Conservation (phyloP, 2,329 filamentous ascomycete species). For the Penicillium psychrosexuale region DNA sequence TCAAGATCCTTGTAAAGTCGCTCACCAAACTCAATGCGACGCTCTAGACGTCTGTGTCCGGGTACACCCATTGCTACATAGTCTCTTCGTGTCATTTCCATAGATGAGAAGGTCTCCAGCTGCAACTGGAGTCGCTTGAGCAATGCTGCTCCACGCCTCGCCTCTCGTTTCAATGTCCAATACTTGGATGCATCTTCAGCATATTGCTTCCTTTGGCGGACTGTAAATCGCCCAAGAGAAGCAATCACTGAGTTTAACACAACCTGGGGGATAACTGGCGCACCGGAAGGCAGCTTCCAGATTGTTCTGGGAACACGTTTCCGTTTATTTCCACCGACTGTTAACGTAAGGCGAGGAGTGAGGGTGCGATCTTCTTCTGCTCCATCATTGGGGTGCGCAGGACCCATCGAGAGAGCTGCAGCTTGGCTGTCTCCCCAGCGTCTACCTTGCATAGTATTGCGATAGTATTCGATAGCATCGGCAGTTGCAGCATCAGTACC, state of each 20-base stretch:
- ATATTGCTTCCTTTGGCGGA: slow-evolving; percentile 85
- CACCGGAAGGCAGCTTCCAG: slow-evolving; percentile 92
- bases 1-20: slow-evolving; percentile 64
- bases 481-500: slow-evolving; percentile 75
- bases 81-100: slow-evolving; percentile 93
- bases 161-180: slow-evolving; percentile 95
- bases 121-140: slow-evolving; percentile 91
- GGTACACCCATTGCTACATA: slow-evolving; percentile 92
- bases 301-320: slow-evolving; percentile 63
- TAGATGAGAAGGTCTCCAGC: slow-evolving; percentile 93
- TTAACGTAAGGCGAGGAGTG: slow-evolving; percentile 53
- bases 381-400: slow-evolving; percentile 55
- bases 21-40: slow-evolving; percentile 85
- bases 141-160: slow-evolving; percentile 82
- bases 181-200: slow-evolving; percentile 92
- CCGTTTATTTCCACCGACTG: slow-evolving; percentile 57
- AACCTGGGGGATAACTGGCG: slow-evolving; percentile 85
- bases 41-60: slow-evolving; percentile 71
- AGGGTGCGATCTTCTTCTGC: slow-evolving; percentile 39
- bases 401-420: slow-evolving; percentile 76
- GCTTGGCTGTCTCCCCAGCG: slow-evolving; percentile 91
- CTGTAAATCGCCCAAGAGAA: slow-evolving; percentile 77
- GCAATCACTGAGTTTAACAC: slow-evolving; percentile 83
- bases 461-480: slow-evolving; percentile 85
- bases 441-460: slow-evolving; percentile 79